Evolutionary conservation across 176 grass and related monocot species (phyloP).

Genomic region (Stipa capillata): DNA sequence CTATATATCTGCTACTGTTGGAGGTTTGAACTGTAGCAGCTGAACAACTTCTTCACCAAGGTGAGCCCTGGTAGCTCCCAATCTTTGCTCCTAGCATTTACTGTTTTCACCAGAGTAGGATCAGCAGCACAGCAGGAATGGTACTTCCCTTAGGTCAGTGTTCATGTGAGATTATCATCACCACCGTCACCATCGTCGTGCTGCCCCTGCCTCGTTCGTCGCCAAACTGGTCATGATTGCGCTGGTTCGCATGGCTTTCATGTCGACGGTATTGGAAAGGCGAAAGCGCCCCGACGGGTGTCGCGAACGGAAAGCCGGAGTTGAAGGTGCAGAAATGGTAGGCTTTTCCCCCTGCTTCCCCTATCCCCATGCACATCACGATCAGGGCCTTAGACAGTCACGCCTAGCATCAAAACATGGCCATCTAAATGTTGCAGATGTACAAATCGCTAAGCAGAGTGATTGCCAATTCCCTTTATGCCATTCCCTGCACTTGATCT

Average conservation of each 20-base stretch:
- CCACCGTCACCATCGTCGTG: background rate
- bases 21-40: background rate
- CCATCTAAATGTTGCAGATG: background rate
- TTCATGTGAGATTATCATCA: slow-evolving; percentile 15
- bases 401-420: background rate
- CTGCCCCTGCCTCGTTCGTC: background rate
- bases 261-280: background rate
- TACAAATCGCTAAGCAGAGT: background rate
- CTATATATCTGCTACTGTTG: background rate
- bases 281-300: background rate
- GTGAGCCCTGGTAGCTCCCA: background rate
- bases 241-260: background rate
- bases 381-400: slow-evolving; percentile 16
- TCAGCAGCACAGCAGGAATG: background rate
- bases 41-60: background rate
- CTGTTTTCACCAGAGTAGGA: slow-evolving; percentile 11
- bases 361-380: slow-evolving; percentile 15
- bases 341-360: background rate
- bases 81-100: background rate
- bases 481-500: background rate
- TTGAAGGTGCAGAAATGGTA: slow-evolving; percentile 9
- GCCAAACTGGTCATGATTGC: slow-evolving; percentile 19
- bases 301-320: slow-evolving; percentile 8
- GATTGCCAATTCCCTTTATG: background rate
- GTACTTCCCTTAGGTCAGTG: background rate